A percentile compares a stretch with the other conserved stretches of the same genome.
Conservation (phyloP, 768 basidiomycete genomes). For the Hygrophorus pudorinus region DNA sequence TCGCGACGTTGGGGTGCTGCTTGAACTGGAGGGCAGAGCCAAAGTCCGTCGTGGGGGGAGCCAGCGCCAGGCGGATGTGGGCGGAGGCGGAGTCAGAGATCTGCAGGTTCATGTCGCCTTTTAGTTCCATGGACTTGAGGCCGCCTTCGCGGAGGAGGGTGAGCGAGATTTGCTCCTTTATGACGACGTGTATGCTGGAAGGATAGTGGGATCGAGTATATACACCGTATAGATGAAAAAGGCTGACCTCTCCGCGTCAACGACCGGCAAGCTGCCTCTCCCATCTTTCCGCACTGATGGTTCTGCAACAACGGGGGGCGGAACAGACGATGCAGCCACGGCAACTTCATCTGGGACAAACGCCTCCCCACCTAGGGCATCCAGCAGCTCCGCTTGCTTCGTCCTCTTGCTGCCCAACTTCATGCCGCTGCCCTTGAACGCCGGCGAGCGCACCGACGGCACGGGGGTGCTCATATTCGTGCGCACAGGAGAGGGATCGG, state of each 20-base stretch:
- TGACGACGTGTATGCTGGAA: slow-evolving; percentile 70
- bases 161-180: slow-evolving; percentile 77
- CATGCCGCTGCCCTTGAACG: slow-evolving; percentile 95
- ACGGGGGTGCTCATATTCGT: slow-evolving; percentile 34
- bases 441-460: slow-evolving; percentile 49
- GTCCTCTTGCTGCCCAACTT: slow-evolving; percentile 91
- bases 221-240: background rate
- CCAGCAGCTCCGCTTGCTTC: slow-evolving; percentile 79
- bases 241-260: slow-evolving; percentile 64
- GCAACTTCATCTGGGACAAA: slow-evolving; percentile 41
- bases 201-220: background rate
- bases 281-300: slow-evolving; percentile 32
- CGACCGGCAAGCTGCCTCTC: slow-evolving; percentile 61
- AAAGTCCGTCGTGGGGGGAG: slow-evolving; percentile 43
- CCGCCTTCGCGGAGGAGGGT: slow-evolving; percentile 87
- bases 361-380: slow-evolving; percentile 77
- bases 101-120: slow-evolving; percentile 89
- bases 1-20: slow-evolving; percentile 91
- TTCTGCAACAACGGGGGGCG: slow-evolving; percentile 16
- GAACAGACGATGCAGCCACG: slow-evolving; percentile 29
- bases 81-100: slow-evolving; percentile 69
- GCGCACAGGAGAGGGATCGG: slow-evolving; percentile 37
- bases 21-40: slow-evolving; percentile 81
- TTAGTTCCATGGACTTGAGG: slow-evolving; percentile 80
- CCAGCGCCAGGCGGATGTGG: slow-evolving; percentile 60